Evolutionary conservation across 176 grass and related monocot species (phyloP).

Genomic region (Leersia perrieri): DNA sequence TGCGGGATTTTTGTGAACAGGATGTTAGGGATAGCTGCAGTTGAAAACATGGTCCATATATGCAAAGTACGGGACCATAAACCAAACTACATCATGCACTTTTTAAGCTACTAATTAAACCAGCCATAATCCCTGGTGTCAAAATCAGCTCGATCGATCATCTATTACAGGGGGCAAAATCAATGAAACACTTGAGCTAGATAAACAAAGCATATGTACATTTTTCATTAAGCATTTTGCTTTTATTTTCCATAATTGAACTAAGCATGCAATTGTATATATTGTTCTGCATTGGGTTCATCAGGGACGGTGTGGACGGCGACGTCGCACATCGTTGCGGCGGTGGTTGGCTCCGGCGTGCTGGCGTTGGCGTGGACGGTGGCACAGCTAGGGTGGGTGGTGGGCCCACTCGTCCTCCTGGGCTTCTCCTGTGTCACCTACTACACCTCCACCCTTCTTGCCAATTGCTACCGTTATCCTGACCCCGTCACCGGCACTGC

Average conservation of each 20-base stretch:
- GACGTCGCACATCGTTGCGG: conserved; percentile 82
- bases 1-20: background rate
- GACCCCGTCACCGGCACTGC: conserved; percentile 63
- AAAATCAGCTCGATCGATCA: background rate
- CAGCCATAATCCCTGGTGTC: background rate
- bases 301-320: conserved; percentile 96
- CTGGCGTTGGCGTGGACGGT: conserved; percentile 93
- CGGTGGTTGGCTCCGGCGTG: conserved; percentile 84
- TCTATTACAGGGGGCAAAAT: too few relatives aligned
- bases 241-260: too few relatives aligned
- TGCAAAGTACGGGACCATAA: background rate
- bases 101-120: background rate
- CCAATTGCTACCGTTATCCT: conserved; percentile 89
- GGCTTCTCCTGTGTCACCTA: conserved; percentile 86
- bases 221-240: too few relatives aligned
- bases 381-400: conserved; percentile 86
- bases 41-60: background rate
- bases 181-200: background rate
- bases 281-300: background rate
- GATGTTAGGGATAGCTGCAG: background rate
- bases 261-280: too few relatives aligned
- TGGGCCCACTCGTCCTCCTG: conserved; percentile 63
- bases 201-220: too few relatives aligned
- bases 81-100: background rate
- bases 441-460: conserved; percentile 84